phyloP scores from a whole-genome alignment of 2,329 filamentous ascomycete genomes.

The Teratosphaeria gauchensis region DNA sequence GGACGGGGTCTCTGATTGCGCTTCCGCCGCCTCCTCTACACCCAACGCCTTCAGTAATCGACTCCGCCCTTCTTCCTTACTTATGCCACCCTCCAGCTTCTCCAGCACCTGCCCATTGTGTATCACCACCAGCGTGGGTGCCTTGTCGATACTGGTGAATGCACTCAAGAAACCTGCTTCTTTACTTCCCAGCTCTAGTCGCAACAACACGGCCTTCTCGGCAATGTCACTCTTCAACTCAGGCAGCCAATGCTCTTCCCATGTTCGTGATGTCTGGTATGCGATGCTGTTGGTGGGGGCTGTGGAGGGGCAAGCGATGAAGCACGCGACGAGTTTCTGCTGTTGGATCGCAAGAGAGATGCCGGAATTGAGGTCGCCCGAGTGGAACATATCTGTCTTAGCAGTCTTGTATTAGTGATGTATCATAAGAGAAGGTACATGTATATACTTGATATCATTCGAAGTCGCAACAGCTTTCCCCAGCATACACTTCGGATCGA shows the following conservation, averaged over 20 bases:
- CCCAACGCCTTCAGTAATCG: conserved; percentile 39
- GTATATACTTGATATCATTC: too few relatives aligned
- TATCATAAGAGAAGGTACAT: too few relatives aligned
- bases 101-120: conserved; percentile 64
- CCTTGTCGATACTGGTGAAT: conserved; percentile 69
- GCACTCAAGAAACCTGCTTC: conserved; percentile 75
- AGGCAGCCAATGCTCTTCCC: conserved; percentile 26
- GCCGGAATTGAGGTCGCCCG: conserved; percentile 69
- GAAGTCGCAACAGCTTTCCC: background rate
- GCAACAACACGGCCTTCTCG: conserved; percentile 58
- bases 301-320: conserved; percentile 72
- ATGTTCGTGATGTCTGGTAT: conserved; percentile 48
- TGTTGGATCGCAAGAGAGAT: conserved; percentile 66
- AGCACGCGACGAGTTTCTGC: conserved; percentile 72
- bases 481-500: background rate
- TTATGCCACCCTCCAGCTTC: conserved; percentile 58
- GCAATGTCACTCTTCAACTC: conserved; percentile 38
- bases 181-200: conserved; percentile 61
- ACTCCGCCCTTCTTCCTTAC: conserved; percentile 53
- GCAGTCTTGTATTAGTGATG: too few relatives aligned
- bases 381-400: too few relatives aligned
- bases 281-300: background rate
- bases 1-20: background rate
- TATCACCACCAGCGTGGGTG: conserved; percentile 73
- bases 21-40: conserved; percentile 19